These are phyloP conservation scores for Hysterium pulicare DNA, from an alignment of 2,329 filamentous ascomycete genomes.

Conservation along the genomic window DNA sequence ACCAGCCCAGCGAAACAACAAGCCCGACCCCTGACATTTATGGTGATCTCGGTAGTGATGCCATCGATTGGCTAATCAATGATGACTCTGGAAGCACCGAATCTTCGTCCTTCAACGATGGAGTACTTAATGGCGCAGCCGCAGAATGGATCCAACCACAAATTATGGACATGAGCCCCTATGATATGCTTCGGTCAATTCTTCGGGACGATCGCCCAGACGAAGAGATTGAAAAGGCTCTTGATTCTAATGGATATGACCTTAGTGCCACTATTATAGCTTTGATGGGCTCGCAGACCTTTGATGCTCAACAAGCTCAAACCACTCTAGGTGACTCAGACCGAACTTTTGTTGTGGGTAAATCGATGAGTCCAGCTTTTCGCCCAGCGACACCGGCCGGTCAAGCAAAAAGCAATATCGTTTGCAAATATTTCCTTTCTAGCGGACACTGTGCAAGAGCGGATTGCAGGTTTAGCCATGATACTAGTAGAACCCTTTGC, in stretches of 20 bases:
- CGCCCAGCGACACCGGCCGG: slow-evolving; percentile 73
- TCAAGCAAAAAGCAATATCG: slow-evolving; percentile 77
- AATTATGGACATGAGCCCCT: slow-evolving; percentile 90
- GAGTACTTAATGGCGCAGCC: slow-evolving; percentile 72
- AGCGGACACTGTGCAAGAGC: slow-evolving; percentile 93
- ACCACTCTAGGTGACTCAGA: slow-evolving; percentile 55
- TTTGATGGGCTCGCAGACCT: slow-evolving; percentile 71
- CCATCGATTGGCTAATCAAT: slow-evolving; percentile 91
- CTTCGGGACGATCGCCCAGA: slow-evolving; percentile 84
- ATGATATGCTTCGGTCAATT: slow-evolving; percentile 95
- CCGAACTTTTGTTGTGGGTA: slow-evolving; percentile 73
- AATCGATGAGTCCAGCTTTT: slow-evolving; percentile 73
- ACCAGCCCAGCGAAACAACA: slow-evolving; percentile 79
- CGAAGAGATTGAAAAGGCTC: slow-evolving; percentile 88
- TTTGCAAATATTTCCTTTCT: slow-evolving; percentile 96
- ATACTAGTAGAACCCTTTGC: slow-evolving; percentile 93
- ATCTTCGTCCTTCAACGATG: slow-evolving; percentile 70
- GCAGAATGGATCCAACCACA: slow-evolving; percentile 70
- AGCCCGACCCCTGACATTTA: slow-evolving; percentile 81
- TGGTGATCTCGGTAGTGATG: slow-evolving; percentile 87
- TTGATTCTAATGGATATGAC: slow-evolving; percentile 88
- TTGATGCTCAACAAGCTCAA: slow-evolving; percentile 48
- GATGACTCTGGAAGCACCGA: slow-evolving; percentile 81
- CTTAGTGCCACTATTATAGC: slow-evolving; percentile 86
- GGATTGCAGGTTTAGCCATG: slow-evolving; percentile 95